Evolutionary conservation across 179 eudicot species (phyloP).

Genomic region (Heliamphora pulchella): DNA sequence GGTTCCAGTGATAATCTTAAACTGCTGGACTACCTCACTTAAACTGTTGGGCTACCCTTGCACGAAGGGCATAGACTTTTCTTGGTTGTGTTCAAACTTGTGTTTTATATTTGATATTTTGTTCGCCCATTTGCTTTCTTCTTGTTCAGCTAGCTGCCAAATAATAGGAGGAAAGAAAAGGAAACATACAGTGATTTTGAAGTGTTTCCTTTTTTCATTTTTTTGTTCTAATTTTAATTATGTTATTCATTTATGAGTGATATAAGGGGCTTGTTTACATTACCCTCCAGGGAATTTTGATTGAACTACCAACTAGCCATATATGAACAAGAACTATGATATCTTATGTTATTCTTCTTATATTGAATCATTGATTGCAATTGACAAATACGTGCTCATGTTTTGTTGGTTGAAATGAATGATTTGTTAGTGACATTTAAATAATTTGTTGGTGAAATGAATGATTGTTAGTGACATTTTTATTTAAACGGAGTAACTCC

Average conservation of each 20-base stretch:
- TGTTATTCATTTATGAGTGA: conserved; percentile 11
- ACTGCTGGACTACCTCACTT: no score
- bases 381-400: not conserved
- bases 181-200: conserved; percentile 7
- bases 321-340: not conserved
- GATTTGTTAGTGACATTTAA: not conserved
- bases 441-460: no score
- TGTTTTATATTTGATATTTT: conserved; percentile 3
- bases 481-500: no score
- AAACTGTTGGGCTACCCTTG: no score
- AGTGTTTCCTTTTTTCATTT: not conserved
- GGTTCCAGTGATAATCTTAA: no score
- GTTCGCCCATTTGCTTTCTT: not conserved
- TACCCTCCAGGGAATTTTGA: conserved; percentile 16
- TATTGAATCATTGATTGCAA: not conserved
- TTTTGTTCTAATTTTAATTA: not conserved
- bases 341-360: not conserved
- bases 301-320: not conserved
- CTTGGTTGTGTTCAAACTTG: conserved; percentile 10
- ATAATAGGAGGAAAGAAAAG: not conserved
- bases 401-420: not conserved
- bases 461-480: no score
- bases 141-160: conserved; percentile 3
- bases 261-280: conserved; percentile 19
- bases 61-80: not conserved